Base-by-base conservation (phyloP, 257 asterid genomes). In the Jacaranda mimosifolia region DNA sequence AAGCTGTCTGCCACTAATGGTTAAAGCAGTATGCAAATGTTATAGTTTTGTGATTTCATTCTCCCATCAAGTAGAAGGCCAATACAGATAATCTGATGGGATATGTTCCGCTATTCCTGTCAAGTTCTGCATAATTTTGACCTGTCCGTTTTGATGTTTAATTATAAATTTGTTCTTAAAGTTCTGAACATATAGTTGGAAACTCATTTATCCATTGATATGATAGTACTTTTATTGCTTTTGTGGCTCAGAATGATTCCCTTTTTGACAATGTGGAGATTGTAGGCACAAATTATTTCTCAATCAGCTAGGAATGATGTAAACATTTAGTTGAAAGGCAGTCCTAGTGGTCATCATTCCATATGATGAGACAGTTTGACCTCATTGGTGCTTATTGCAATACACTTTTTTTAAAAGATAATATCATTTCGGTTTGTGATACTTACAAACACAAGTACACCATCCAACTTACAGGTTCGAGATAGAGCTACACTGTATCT, bases 401-500 rank as follows among this genome's bases (percentile, higher is more conserved):
- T 58, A 39, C 2, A 4, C 26, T 9, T 6, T 35, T 9, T 38
- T 43, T 7, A 36, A 42, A 5, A 26, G 45, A 60, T 45, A 12
- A 13, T 65, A 63, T 71, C 63, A 35, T 49, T 72, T 67, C 55
- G 18, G 66, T 72, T 55, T 51, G 43, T 68, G 65, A 68, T 60
- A 52, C 57, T 75, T 17, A 68, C 11, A 4, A 26, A 26, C 49
- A 45, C n/a, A 49, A 70, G n/a, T 11, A 39, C 60, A 10, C 51
- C 49, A 68, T 77, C 52, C 60, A 46, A 1, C 48, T 71, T 86
- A 68, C 86, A 96, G 98, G 99, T 94, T 78, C 93, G 99, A 77
- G 99, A 96, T 73, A 90, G 99, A 86, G 99, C 99, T 58, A 96
- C 99, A n/a, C 86, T 96, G 63, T 96, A 96, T 87, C 82, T 96